Evolutionary conservation across 805 yeast species (phyloP).

Genomic region (Ogataea methylovora): DNA sequence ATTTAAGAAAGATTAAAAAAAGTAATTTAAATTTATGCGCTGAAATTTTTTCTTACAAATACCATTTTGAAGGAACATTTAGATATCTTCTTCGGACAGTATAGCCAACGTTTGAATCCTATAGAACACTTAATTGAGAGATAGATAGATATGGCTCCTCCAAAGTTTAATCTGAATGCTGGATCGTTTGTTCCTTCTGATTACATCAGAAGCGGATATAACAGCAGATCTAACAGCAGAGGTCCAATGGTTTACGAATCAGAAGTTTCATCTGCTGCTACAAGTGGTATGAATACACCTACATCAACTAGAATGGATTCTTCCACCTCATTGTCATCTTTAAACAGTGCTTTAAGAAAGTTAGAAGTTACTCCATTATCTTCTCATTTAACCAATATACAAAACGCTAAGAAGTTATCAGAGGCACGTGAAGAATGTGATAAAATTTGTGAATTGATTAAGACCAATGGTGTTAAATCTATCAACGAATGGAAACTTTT

Average conservation of each 20-base stretch:
- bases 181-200: slow-evolving; percentile 24
- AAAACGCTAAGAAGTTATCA: slow-evolving; percentile 40
- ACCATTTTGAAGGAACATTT: too few species aligned
- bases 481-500: slow-evolving; percentile 60
- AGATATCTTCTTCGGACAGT: too few species aligned
- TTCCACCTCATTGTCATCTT: slow-evolving; percentile 62
- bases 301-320: slow-evolving; percentile 31
- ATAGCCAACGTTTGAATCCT: too few species aligned
- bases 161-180: slow-evolving; percentile 31
- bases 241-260: slow-evolving; percentile 4
- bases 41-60: too few species aligned
- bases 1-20: too few species aligned
- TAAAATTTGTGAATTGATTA: slow-evolving; percentile 42
- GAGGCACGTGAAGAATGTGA: slow-evolving; percentile 51
- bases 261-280: slow-evolving; percentile 19
- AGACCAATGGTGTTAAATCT: slow-evolving; percentile 34
- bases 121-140: too few species aligned
- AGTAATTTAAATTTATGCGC: too few species aligned
- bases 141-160: slow-evolving; percentile 34
- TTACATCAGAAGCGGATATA: slow-evolving; percentile 8
- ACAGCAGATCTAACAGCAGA: slow-evolving; percentile 7
- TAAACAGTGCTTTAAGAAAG: slow-evolving; percentile 63
- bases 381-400: slow-evolving; percentile 44
- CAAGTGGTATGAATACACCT: slow-evolving; percentile 23
- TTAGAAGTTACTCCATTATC: slow-evolving; percentile 61